Base-by-base conservation (phyloP, 2,329 filamentous ascomycete genomes). In the Myriangium duriaei region DNA sequence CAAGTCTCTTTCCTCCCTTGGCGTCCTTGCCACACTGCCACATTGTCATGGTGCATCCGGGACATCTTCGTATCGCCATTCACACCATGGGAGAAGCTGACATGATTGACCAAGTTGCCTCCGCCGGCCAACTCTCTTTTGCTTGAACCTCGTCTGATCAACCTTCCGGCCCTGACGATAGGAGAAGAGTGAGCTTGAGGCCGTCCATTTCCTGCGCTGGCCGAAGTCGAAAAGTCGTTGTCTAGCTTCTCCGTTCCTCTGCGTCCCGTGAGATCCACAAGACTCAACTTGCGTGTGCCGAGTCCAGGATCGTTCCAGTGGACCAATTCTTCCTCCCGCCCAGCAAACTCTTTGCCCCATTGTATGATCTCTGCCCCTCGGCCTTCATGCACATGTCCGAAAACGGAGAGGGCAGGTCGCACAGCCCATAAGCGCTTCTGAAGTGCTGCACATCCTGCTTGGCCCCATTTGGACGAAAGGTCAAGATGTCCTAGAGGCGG, bases 361-460 rank as follows among this genome's bases (percentile, higher is more conserved):
- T 54, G 56, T 19, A 86, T 65, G 16, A 72, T 61, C 49, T 78
- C 67, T 7, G 66, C 73, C 10, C 80, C 81, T 46, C 81, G 63
- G 3, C 68, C 76, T 44, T 75, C 71, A 53, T 86, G 80, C 18
- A 83, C 71, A 55, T 86, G 81, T 1, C 81, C 81, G 50, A 76
- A 85, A 12, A 86, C 64, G 13, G 73, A 72, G 34, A 86, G 59
- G 38, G 64, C 62, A 4, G 81, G 81, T 28, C 76, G 65, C 3
- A 80, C 68, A 4, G 69, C 60, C 65, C 69, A 72, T 15, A 85
- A 58, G 0, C 68, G 65, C 36, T 63, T 60, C 6, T 68, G 58
- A 11, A 86, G 63, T 11, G 62, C 65, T 46, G 73, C 67, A 49
- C 80, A 86, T 2, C 81, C 81, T 15, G 59, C 58, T 46, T 65